Conservation (phyloP, 2,329 filamentous ascomycete genomes). For the Drechslera avenae region DNA sequence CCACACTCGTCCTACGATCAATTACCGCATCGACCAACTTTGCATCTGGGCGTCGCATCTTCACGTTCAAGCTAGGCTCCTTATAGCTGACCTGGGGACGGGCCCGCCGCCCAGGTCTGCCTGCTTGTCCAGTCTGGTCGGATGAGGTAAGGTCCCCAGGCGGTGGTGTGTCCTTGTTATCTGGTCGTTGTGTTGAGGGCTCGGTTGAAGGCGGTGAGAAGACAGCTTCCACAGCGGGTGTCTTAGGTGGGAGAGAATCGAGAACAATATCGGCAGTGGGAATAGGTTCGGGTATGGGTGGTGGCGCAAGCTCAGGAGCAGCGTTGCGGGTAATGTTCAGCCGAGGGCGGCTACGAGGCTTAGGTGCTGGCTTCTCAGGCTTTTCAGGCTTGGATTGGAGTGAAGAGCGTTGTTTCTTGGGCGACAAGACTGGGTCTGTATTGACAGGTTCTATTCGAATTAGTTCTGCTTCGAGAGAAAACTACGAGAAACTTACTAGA, state of each 20-base stretch:
- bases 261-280: slow-evolving; percentile 38
- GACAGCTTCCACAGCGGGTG: slow-evolving; percentile 45
- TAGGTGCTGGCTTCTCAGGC: slow-evolving; percentile 27
- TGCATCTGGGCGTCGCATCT: slow-evolving; percentile 57
- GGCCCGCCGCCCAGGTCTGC: slow-evolving; percentile 52
- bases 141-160: slow-evolving; percentile 47
- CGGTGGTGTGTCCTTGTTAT: slow-evolving; percentile 52
- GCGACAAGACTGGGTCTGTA: slow-evolving; percentile 52
- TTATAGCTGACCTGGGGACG: slow-evolving; percentile 56
- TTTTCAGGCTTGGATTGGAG: slow-evolving; percentile 33
- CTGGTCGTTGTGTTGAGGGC: slow-evolving; percentile 46
- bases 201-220: slow-evolving; percentile 54
- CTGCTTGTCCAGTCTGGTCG: slow-evolving; percentile 41
- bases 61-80: slow-evolving; percentile 54
- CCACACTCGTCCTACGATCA: slow-evolving; percentile 33
- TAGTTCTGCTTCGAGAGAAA: slow-evolving; percentile 18
- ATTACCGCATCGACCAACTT: slow-evolving; percentile 54
- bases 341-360: slow-evolving; percentile 29
- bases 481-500: slow-evolving; percentile 46
- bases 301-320: slow-evolving; percentile 25
- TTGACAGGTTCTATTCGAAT: slow-evolving; percentile 55
- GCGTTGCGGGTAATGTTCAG: slow-evolving; percentile 34
- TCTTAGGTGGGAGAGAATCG: slow-evolving; percentile 49
- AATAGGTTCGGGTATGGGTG: slow-evolving; percentile 29
- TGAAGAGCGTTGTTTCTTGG: slow-evolving; percentile 46